These are phyloP conservation scores for Globisporangium irregulare DNA, from an alignment of 352 stramenopile species.

Conservation along the genomic window DNA sequence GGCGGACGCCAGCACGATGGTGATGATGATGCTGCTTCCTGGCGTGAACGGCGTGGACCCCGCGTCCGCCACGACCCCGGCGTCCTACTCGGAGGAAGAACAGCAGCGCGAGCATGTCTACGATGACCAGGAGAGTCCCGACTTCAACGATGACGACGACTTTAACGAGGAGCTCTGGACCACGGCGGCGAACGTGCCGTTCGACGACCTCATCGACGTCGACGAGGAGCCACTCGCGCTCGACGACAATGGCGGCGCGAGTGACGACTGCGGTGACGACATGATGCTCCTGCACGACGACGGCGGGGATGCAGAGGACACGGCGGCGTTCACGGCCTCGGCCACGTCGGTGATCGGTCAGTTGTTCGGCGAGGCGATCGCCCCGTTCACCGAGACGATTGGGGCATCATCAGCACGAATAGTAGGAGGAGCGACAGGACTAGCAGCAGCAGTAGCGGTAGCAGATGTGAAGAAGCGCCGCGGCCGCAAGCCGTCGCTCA, in stretches of 20 bases:
- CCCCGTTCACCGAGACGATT: not conserved
- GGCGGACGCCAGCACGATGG: conserved; percentile 17
- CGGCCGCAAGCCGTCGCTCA: conserved; percentile 37
- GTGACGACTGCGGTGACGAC: not conserved
- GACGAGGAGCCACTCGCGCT: conserved; percentile 12
- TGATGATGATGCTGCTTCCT: conserved; percentile 18
- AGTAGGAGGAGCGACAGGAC: not conserved
- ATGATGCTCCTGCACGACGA: not conserved
- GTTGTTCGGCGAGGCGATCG: not conserved
- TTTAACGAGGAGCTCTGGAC: conserved; percentile 19
- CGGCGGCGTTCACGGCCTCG: not conserved
- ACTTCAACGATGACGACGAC: conserved; percentile 18
- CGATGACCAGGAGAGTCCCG: conserved; percentile 13
- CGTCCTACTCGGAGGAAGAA: conserved; percentile 16
- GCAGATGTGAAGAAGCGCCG: conserved; percentile 31
- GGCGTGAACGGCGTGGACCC: not conserved
- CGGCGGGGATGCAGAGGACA: not conserved
- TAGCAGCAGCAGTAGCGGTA: not conserved
- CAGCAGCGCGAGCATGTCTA: conserved; percentile 15
- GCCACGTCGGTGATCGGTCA: not conserved
- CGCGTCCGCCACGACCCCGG: not conserved
- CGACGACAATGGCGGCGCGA: not conserved
- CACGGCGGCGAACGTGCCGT: conserved; percentile 5
- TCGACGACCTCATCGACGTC: conserved; percentile 22
- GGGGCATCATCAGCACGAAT: not conserved